Evolutionary conservation across 108 stramenopile genomes (phyloP), one percentile per base, ranked within the genome.

Genomic region (Pseudonitzschia delicatissima): DNA sequence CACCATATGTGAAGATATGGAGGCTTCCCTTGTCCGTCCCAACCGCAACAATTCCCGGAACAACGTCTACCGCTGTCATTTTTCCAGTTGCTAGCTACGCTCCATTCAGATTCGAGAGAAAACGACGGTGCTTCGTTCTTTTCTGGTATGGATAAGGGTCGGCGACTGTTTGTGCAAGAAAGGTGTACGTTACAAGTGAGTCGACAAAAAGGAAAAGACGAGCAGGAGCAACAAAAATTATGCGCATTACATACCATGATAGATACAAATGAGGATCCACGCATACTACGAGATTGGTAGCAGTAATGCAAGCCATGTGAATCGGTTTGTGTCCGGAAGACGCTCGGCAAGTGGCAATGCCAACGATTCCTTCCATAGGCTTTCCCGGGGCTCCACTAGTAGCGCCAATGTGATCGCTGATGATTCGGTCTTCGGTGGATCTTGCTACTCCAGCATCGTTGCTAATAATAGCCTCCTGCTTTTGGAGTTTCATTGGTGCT

Each of bases 1-100:
- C 61, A 63, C 77, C 64, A 68, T 84, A 87, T 44, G 81, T 81
- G 49, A 78, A 93, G 13, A 90, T 37, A 48, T 86, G 76, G 3
- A 94, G 79, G 4, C 66, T 60, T 23, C 92, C 92, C 8, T 34
- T 68, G 68, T 82, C 77, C n/a, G 92, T 94, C 21, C 92, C 92
- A 39, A 94, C 82, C 37, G 85, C 84, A 1, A 87, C 84, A 33
- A 89, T 71, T 15, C 86, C 86, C 0, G 92, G 87, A 37, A 83
- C 45, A 25, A 90, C 71, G 55, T 84, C 77, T 3, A 90, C 87
- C 53, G 73, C 74, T 33, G 65, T 48, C 7, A 79, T 82, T 26
- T 69, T 68, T 2, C 92, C 92, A 68, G n/a, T 84, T 72, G 6
- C 59, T 76, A 4, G 53, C 18, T 5, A 64, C 71, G 57, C 81